These are phyloP conservation scores for Alnus glutinosa DNA, from an alignment of 306 rosid species.

Conservation along the genomic window DNA sequence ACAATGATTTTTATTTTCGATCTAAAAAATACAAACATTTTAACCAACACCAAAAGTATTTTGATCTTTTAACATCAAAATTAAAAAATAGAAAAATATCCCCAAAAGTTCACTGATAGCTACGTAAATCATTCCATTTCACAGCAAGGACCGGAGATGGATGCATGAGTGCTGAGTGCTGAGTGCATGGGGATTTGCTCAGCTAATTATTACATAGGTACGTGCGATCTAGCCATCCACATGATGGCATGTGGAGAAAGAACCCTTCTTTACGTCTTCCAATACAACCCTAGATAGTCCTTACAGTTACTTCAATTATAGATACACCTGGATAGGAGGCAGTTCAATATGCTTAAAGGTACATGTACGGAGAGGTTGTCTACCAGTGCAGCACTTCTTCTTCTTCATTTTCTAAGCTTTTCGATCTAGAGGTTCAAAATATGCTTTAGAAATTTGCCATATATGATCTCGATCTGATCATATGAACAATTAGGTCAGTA, in stretches of 20 bases:
- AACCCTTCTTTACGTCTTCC: conserved; percentile 14
- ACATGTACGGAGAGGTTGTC: not conserved
- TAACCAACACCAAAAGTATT: too few species aligned
- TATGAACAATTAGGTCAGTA: too few species aligned
- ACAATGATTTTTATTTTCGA: too few species aligned
- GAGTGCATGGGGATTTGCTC: conserved; percentile 39
- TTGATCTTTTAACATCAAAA: too few species aligned
- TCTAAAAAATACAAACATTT: too few species aligned
- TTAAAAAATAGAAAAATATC: not conserved
- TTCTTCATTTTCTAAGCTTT: too few species aligned
- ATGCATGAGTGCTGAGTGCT: not conserved
- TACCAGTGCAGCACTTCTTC: not conserved
- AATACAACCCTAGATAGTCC: conserved; percentile 7
- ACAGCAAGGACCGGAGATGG: conserved; percentile 14
- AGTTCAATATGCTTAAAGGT: conserved; percentile 12
- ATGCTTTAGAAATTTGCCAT: too few species aligned
- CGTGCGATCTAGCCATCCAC: conserved; percentile 10
- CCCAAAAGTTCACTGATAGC: too few species aligned
- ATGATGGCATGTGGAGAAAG: conserved; percentile 40
- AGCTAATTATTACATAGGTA: conserved; percentile 18
- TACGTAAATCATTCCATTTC: not conserved
- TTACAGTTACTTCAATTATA: conserved; percentile 31
- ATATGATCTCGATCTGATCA: too few species aligned
- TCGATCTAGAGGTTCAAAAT: too few species aligned
- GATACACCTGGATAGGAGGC: conserved; percentile 14